phyloP scores from a whole-genome alignment of 768 basidiomycete genomes.

The Leucosporidium creatinivorum region DNA sequence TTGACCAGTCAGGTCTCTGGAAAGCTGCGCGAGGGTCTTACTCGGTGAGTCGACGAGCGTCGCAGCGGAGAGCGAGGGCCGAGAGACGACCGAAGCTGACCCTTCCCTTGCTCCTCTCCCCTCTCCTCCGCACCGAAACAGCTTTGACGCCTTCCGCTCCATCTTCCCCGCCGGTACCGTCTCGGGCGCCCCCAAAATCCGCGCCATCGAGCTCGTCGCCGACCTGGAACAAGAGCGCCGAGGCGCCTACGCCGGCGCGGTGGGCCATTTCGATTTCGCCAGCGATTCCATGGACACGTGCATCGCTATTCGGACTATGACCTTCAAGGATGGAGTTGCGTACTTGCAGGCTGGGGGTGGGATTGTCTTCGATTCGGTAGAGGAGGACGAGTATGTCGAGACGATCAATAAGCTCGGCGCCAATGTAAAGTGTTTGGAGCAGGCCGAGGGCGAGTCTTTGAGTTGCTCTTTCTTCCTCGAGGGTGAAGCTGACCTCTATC shows the following conservation, averaged over 20 bases:
- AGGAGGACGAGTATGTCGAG: constrained; percentile 94
- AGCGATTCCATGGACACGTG: constrained; percentile 79
- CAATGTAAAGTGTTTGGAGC: constrained; percentile 75
- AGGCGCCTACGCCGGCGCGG: constrained; percentile 93
- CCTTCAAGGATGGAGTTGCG: constrained; percentile 76
- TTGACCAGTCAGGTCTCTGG: constrained; percentile 93
- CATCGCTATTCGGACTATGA: constrained; percentile 97
- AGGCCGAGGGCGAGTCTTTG: constrained; percentile 65
- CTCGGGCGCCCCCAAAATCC: constrained; percentile 97
- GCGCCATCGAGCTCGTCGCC: constrained; percentile 87
- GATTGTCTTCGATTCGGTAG: constrained; percentile 92
- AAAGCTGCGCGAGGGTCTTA: constrained; percentile 66
- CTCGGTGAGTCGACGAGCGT: constrained; percentile 52
- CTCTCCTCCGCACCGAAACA: constrained; percentile 40
- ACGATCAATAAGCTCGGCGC: constrained; percentile 89
- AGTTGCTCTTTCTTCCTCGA: background rate
- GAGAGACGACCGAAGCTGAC: no score
- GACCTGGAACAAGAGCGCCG: constrained; percentile 79
- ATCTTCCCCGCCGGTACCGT: constrained; percentile 99
- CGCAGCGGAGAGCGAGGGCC: no score
- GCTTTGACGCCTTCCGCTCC: constrained; percentile 96
- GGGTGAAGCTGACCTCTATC: background rate
- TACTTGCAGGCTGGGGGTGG: constrained; percentile 94
- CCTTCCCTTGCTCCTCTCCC: background rate
- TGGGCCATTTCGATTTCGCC: constrained; percentile 96